Evolutionary conservation across 2,329 filamentous ascomycete species (phyloP), one percentile per base, ranked within the genome.

Genomic region (Colletotrichum theobromicola): DNA sequence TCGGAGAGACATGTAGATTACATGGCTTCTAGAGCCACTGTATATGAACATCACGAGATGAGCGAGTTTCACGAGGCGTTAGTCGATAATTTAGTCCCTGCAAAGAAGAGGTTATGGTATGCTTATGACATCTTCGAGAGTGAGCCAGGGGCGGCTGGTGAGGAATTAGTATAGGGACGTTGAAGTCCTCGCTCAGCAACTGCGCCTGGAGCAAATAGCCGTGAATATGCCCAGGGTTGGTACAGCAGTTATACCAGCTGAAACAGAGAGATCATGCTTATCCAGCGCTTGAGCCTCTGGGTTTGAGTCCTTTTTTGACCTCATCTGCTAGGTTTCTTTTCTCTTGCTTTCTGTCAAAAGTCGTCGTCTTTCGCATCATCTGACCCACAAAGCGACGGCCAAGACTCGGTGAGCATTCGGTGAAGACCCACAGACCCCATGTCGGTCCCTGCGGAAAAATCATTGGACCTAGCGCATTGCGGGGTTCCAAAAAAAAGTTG

Each of bases 401-500:
- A 10, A 53, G 15, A 26, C 10, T 65, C 61, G 61, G 68, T 70
- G 37, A 70, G 28, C 7, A n/a, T 34, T 65, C 32, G 60, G 46
- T 65, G 26, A 61, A 37, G 13, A 35, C 18, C n/a, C 12, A 21
- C 50, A 30, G 12, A 34, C 37, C 64, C 73, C 35, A 50, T 73
- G 37, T 50, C 46, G 50, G 72, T 57, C 61, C 72, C 72, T 75
- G 53, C 74, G 76, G 75, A 76, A 75, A 13, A 67, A 77, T 75
- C 72, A 58, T 77, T 77, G 58, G 60, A 70, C 76, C 76, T 77
- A 75, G 75, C 75, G 74, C 65, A 76, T 75, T 76, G 76, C 76
- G 76, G 76, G 76, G 76, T 77, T 75, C 67, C 57, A 75, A 73
- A 72, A 77, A 77, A 77, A 76, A 76, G 72, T 75, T 75, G 60